Conservation (phyloP, 805 yeast genomes). For the Zygosaccharomyces bisporus region DNA sequence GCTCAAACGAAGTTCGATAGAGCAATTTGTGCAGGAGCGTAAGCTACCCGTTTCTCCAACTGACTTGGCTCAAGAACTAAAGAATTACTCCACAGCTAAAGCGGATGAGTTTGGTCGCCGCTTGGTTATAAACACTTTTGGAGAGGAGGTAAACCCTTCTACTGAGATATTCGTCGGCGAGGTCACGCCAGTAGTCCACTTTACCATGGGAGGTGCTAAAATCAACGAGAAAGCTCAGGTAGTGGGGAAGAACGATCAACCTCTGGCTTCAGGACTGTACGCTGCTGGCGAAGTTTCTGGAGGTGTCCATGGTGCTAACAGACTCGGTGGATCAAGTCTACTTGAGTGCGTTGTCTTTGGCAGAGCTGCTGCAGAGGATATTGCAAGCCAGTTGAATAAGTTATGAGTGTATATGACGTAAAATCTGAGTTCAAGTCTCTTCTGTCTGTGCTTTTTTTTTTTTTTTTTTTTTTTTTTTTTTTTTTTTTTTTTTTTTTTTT, state of each 20-base stretch:
- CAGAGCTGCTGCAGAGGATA: constrained; percentile 43
- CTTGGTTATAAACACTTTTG: constrained; percentile 35
- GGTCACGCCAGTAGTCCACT: constrained; percentile 60
- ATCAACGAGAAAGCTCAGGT: constrained; percentile 49
- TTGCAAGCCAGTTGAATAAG: constrained; percentile 17
- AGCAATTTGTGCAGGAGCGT: constrained; percentile 30
- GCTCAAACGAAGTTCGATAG: constrained; percentile 31
- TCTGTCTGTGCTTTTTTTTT: no score
- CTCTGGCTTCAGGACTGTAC: constrained; percentile 44
- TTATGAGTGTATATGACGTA: not conserved
- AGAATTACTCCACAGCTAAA: constrained; percentile 21
- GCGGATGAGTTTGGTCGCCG: constrained; percentile 39
- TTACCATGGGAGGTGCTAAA: constrained; percentile 65
- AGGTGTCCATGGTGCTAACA: constrained; percentile 62
- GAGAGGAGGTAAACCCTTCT: constrained; percentile 21
- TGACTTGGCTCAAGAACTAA: constrained; percentile 27
- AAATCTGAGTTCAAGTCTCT: no score
- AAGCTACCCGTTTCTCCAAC: constrained; percentile 23
- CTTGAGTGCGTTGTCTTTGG: constrained; percentile 63
- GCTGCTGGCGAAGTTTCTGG: constrained; percentile 70
- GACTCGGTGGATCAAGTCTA: constrained; percentile 57
- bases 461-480: not conserved
- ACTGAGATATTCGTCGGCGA: constrained; percentile 45
- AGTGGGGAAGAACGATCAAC: constrained; percentile 31
- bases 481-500: not conserved